Percentiles rank a stretch among this genome's conserved stretches.
Conservation (phyloP, 768 basidiomycete species). For the Amanita rimosa region DNA sequence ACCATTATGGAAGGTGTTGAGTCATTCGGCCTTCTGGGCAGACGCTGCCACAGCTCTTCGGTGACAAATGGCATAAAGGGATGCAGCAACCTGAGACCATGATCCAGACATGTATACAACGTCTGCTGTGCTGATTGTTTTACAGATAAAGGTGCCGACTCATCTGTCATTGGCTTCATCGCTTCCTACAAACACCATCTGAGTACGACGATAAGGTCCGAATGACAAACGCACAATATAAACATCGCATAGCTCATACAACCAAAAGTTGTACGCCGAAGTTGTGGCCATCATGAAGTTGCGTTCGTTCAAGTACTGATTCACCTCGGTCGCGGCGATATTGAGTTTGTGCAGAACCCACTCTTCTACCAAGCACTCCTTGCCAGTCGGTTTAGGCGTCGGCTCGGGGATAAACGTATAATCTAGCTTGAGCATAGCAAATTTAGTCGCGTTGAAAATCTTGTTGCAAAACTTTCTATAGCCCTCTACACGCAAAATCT, state of each 20-base stretch:
- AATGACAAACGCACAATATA: conserved; percentile 63
- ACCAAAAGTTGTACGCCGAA: conserved; percentile 86
- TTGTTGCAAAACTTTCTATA: conserved; percentile 99
- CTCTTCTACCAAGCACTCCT: conserved; percentile 84
- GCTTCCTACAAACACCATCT: conserved; percentile 57
- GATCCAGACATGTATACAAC: conserved; percentile 87
- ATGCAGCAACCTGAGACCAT: conserved; percentile 82
- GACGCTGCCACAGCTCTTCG: conserved; percentile 96
- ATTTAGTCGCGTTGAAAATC: conserved; percentile 98
- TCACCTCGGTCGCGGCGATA: conserved; percentile 65
- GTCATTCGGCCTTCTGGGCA: conserved; percentile 80
- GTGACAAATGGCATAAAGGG: conserved; percentile 99
- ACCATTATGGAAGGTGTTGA: conserved; percentile 84
- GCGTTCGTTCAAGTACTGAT: conserved; percentile 60
- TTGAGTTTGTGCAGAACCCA: conserved; percentile 97
- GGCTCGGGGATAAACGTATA: conserved; percentile 68
- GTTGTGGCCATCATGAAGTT: conserved; percentile 93
- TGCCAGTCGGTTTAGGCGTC: conserved; percentile 67
- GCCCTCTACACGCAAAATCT: conserved; percentile 91
- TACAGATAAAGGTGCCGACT: conserved; percentile 45
- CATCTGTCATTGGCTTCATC: conserved; percentile 96
- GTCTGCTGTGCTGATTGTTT: conserved; percentile 90
- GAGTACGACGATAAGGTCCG: neutral
- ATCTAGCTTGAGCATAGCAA: conserved; percentile 97
- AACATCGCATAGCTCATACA: conserved; percentile 98